phyloP scores from a whole-genome alignment of 108 stramenopile species.

The Aurantiochytrium sp. region DNA sequence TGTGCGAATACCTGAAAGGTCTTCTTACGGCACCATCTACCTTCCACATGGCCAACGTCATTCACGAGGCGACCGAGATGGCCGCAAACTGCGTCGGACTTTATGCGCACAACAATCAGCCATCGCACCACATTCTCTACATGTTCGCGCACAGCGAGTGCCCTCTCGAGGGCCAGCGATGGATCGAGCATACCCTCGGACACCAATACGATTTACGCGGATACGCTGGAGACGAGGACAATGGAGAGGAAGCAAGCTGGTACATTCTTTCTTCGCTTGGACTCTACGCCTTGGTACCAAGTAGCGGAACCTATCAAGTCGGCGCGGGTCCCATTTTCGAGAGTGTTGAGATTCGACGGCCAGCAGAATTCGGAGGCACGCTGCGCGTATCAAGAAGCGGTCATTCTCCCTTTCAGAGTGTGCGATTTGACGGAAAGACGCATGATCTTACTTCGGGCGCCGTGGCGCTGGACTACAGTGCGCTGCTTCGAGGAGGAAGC shows the following conservation, averaged over 20 bases:
- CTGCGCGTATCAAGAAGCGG: neutral
- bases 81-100: slow-evolving; percentile 22
- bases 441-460: neutral
- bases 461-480: neutral
- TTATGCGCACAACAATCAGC: slow-evolving; percentile 43
- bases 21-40: neutral
- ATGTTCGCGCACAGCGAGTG: neutral
- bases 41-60: neutral
- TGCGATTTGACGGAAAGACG: neutral
- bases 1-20: neutral
- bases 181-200: neutral
- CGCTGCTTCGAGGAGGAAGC: neutral
- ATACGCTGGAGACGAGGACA: slow-evolving; percentile 38
- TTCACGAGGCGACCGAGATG: slow-evolving; percentile 37
- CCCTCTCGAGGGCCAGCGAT: neutral
- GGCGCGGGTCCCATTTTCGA: slow-evolving; percentile 6
- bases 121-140: slow-evolving; percentile 28
- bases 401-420: too few relatives aligned
- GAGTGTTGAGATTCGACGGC: neutral
- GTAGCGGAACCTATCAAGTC: slow-evolving; percentile 14
- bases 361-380: neutral
- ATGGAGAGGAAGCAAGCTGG: slow-evolving; percentile 34
- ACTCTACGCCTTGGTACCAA: slow-evolving; percentile 14
- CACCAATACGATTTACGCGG: neutral
- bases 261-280: slow-evolving; percentile 24